Evolutionary conservation across 306 rosid genomes (phyloP).

Genomic region (Sindora glabra): DNA sequence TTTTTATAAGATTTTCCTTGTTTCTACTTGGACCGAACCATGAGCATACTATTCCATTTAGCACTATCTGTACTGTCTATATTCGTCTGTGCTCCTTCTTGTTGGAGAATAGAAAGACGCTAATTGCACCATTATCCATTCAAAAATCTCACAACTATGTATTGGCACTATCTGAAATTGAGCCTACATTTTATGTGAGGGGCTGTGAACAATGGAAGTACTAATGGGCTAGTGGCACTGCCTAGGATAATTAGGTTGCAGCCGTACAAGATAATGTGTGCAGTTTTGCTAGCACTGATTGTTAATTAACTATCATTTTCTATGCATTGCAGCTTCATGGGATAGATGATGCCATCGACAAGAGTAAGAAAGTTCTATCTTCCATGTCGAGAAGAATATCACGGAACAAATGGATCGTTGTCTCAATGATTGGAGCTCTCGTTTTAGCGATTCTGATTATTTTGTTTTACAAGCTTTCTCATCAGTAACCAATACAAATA

Average conservation of each 20-base stretch:
- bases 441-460: conserved; percentile 46
- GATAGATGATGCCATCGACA: conserved; percentile 81
- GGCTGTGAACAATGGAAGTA: too few species aligned
- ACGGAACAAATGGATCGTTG: conserved; percentile 71
- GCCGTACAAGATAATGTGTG: conserved; percentile 1
- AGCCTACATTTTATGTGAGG: too few species aligned
- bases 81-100: neutral
- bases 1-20: too few species aligned
- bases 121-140: too few species aligned
- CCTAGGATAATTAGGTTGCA: too few species aligned
- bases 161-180: too few species aligned
- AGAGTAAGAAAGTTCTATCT: conserved; percentile 67
- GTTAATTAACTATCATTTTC: conserved; percentile 11
- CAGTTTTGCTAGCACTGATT: neutral
- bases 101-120: conserved; percentile 6
- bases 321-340: conserved; percentile 66
- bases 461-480: conserved; percentile 57
- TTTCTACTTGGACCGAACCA: neutral
- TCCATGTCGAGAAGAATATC: conserved; percentile 75
- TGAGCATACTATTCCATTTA: neutral
- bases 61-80: neutral
- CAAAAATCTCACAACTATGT: too few species aligned
- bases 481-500: conserved; percentile 9
- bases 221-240: too few species aligned
- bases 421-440: conserved; percentile 69